A percentile compares a stretch with the other conserved stretches of the same genome.
Conservation (phyloP, 148 eudicot genomes). For the Persicaria tinctoria region DNA sequence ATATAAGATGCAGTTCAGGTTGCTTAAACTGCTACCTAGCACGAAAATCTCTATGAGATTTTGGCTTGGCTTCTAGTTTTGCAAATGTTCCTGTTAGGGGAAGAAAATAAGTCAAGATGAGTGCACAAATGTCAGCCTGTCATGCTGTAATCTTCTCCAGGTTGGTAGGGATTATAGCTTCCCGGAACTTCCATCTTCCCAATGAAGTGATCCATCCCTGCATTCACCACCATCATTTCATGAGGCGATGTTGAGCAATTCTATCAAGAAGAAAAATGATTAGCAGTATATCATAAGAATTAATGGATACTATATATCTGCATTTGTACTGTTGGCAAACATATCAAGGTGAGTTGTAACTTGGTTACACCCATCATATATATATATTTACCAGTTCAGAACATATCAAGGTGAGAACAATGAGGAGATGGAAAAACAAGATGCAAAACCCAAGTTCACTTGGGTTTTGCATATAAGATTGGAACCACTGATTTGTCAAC, state of each 20-base stretch:
- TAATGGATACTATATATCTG: not conserved
- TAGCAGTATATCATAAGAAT: not conserved
- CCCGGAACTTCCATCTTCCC: constrained; percentile 62
- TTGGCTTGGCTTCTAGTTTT: constrained; percentile 31
- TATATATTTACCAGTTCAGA: not conserved
- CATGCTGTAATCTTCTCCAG: constrained; percentile 57
- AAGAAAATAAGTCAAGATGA: not conserved
- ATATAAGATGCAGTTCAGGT: not conserved
- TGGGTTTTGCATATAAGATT: not conserved
- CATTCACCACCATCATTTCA: constrained; percentile 10
- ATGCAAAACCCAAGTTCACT: not conserved
- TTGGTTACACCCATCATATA: too few relatives aligned
- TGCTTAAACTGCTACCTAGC: constrained; percentile 25
- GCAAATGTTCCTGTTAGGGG: constrained; percentile 14
- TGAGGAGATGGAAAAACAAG: not conserved
- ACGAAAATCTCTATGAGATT: constrained; percentile 28
- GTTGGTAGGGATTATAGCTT: constrained; percentile 38
- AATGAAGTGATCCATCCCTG: constrained; percentile 64
- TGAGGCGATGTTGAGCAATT: not conserved
- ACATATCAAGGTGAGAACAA: not conserved
- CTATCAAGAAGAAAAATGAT: not conserved
- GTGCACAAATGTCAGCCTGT: constrained; percentile 28
- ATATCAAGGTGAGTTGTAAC: not conserved
- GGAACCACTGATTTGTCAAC: not conserved
- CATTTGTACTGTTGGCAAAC: not conserved